Evolutionary conservation across 805 yeast species (phyloP).

Genomic region (Nakazawaea anatomiae): DNA sequence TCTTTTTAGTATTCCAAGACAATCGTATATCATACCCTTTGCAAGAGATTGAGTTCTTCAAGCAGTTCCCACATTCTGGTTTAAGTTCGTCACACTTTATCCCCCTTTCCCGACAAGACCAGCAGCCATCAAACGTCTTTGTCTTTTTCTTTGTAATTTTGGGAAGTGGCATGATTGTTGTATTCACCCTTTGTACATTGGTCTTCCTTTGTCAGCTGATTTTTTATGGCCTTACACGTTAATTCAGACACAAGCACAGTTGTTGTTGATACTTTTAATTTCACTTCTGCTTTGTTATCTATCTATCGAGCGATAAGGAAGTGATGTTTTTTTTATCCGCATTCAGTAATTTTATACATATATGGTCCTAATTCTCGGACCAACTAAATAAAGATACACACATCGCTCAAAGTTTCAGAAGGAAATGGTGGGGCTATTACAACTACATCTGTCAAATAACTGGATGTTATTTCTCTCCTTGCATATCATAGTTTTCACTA

Average conservation of each 20-base stretch:
- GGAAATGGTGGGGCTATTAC: too few relatives aligned
- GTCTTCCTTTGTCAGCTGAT: too few relatives aligned
- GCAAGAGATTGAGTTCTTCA: slow-evolving; percentile 36
- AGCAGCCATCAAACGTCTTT: slow-evolving; percentile 43
- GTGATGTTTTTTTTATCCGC: background rate
- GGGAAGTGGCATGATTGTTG: background rate
- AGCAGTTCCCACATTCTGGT: slow-evolving; percentile 43
- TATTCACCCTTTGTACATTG: background rate
- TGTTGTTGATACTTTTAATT: too few relatives aligned
- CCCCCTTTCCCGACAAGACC: slow-evolving; percentile 48
- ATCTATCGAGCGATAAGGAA: background rate
- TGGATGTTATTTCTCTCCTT: too few relatives aligned
- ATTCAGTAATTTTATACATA: background rate
- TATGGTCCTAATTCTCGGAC: background rate
- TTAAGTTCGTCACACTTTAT: slow-evolving; percentile 45
- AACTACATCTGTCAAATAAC: too few relatives aligned
- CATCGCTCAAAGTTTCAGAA: too few relatives aligned
- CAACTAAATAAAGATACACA: too few relatives aligned
- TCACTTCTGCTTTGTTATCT: background rate
- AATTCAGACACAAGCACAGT: too few relatives aligned
- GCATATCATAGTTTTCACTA: background rate
- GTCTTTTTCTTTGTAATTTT: slow-evolving; percentile 11
- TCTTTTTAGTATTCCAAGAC: slow-evolving; percentile 27
- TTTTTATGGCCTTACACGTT: too few relatives aligned
- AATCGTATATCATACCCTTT: slow-evolving; percentile 43